Percentiles rank a stretch among this genome's conserved stretches.
phyloP scores from a whole-genome alignment of 352 stramenopile genomes.

The Sclerospora graminicola region DNA sequence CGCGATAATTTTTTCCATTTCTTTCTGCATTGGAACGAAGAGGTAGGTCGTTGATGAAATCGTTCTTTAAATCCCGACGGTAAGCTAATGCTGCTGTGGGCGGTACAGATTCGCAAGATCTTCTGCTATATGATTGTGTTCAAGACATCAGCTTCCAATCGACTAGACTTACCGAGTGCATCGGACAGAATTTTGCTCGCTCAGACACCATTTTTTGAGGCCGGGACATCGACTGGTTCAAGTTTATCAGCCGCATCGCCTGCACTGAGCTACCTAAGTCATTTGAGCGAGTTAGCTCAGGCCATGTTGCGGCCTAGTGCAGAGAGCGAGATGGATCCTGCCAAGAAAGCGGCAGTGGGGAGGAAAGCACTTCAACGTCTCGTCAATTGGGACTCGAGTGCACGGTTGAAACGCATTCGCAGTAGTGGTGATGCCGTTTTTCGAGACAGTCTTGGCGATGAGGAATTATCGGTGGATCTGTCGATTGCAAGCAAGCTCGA shows the following conservation, averaged over 20 bases:
- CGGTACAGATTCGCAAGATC: slow-evolving; percentile 66
- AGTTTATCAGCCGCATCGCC: slow-evolving; percentile 15
- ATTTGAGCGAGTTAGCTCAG: slow-evolving; percentile 66
- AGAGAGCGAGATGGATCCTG: slow-evolving; percentile 24
- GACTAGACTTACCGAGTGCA: slow-evolving; percentile 57
- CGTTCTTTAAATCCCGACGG: not conserved
- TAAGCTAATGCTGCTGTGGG: not conserved
- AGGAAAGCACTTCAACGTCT: slow-evolving; percentile 45
- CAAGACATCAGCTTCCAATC: slow-evolving; percentile 66
- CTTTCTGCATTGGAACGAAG: slow-evolving; percentile 85
- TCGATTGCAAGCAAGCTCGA: slow-evolving; percentile 77
- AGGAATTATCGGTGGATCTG: slow-evolving; percentile 74
- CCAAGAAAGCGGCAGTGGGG: slow-evolving; percentile 36
- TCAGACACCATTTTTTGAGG: slow-evolving; percentile 61
- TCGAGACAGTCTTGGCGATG: slow-evolving; percentile 59
- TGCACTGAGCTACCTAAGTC: slow-evolving; percentile 30
- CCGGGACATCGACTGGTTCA: slow-evolving; percentile 6
- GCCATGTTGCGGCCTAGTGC: slow-evolving; percentile 39
- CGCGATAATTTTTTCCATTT: slow-evolving; percentile 83
- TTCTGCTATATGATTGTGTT: slow-evolving; percentile 81
- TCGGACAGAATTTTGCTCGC: slow-evolving; percentile 69
- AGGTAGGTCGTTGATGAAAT: slow-evolving; percentile 43
- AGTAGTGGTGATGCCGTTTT: slow-evolving; percentile 48
- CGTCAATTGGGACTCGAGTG: slow-evolving; percentile 56
- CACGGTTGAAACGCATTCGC: slow-evolving; percentile 29